phyloP scores from a whole-genome alignment of 169 alveolate species.

The Cryptosporidium sp. region DNA sequence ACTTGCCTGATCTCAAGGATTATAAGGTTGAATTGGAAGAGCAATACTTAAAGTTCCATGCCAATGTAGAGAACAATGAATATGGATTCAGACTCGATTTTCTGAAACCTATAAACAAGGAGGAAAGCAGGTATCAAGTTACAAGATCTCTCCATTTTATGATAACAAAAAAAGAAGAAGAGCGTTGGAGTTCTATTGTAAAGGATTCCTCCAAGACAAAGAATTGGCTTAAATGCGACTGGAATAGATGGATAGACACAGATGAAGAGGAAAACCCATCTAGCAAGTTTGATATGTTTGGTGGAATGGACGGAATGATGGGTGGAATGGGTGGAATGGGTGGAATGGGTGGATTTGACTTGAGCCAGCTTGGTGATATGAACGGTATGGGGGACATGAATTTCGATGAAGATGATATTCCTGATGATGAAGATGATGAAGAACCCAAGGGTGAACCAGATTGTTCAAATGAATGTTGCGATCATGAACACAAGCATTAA shows the following conservation, averaged over 20 bases:
- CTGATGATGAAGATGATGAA: constrained; percentile 60
- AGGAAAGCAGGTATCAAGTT: constrained; percentile 80
- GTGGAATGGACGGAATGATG: constrained; percentile 76
- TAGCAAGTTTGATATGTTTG: constrained; percentile 77
- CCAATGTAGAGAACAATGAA: constrained; percentile 55
- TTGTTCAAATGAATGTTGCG: background rate
- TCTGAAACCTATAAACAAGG: constrained; percentile 75
- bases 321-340: constrained; percentile 54
- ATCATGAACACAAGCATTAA: constrained; percentile 8
- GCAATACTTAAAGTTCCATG: constrained; percentile 52
- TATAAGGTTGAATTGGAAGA: constrained; percentile 77
- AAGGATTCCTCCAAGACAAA: constrained; percentile 77
- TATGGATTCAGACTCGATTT: constrained; percentile 77
- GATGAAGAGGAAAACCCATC: constrained; percentile 83
- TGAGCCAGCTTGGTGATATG: constrained; percentile 78
- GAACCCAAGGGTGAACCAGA: constrained; percentile 32
- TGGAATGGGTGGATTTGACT: constrained; percentile 78
- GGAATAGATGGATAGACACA: constrained; percentile 83
- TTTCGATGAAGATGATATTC: constrained; percentile 54
- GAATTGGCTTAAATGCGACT: constrained; percentile 80
- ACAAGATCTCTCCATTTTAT: constrained; percentile 81
- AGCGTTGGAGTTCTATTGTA: constrained; percentile 77
- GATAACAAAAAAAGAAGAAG: constrained; percentile 76
- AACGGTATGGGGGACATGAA: constrained; percentile 79
- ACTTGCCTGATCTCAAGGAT: constrained; percentile 78